Percentiles rank a stretch among this genome's conserved stretches.
Conservation (phyloP, 202 grass and related monocot genomes). For the Saccharum hybrid region DNA sequence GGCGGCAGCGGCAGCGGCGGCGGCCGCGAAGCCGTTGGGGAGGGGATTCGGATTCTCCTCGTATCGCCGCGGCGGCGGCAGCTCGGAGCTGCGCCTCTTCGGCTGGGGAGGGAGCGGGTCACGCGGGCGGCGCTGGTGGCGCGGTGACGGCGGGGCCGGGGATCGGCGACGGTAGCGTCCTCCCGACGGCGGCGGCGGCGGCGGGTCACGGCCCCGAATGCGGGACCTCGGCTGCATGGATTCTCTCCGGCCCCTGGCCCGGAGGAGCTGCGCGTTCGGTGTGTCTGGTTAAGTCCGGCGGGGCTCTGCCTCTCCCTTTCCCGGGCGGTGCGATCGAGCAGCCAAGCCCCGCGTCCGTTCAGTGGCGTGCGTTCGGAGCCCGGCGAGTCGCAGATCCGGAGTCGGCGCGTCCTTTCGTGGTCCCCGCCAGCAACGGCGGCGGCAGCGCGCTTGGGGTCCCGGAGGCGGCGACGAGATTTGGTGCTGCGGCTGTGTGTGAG, state of each 20-base stretch:
- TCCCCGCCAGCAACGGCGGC: too few relatives aligned
- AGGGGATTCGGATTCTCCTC: constrained; percentile 34
- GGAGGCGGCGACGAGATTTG: too few relatives aligned
- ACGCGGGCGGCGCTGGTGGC: constrained; percentile 38
- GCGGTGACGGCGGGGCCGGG: constrained; percentile 22
- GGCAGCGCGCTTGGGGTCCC: too few relatives aligned
- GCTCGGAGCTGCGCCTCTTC: constrained; percentile 36
- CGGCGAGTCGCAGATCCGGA: constrained; percentile 28
- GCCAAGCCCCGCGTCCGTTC: neutral
- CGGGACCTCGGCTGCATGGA: constrained; percentile 47
- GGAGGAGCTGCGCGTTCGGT: neutral
- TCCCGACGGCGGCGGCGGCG: neutral
- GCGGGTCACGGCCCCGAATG: constrained; percentile 48
- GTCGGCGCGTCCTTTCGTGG: neutral
- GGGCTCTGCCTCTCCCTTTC: neutral
- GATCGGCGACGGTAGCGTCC: constrained; percentile 42
- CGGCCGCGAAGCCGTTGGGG: neutral
- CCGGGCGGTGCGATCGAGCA: neutral
- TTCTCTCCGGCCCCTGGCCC: neutral
- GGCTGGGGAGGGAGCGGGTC: neutral
- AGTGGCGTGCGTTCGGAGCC: constrained; percentile 28
- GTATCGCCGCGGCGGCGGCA: constrained; percentile 20
- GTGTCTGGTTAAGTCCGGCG: constrained; percentile 43
- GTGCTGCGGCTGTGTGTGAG: too few relatives aligned
- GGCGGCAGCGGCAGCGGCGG: neutral